phyloP scores from a whole-genome alignment of 805 yeast genomes.

The Ogataea allantospora region DNA sequence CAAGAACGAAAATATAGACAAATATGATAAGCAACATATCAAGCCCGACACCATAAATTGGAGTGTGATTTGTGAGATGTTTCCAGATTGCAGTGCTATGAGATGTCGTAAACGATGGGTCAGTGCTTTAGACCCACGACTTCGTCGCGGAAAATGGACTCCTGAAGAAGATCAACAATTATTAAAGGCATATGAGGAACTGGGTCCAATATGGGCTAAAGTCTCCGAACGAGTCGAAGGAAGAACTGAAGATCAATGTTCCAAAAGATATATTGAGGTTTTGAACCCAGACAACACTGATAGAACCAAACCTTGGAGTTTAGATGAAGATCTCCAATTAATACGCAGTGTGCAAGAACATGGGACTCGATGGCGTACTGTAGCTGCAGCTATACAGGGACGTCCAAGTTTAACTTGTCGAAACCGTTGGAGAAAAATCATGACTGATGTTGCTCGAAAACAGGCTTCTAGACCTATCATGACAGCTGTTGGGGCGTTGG shows the following conservation, averaged over 20 bases:
- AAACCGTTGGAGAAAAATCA: slow-evolving; percentile 87
- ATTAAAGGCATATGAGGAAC: slow-evolving; percentile 57
- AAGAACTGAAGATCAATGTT: slow-evolving; percentile 93
- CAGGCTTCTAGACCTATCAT: slow-evolving; percentile 55
- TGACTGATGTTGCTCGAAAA: slow-evolving; percentile 70
- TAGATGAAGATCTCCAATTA: slow-evolving; percentile 70
- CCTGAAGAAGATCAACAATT: slow-evolving; percentile 70
- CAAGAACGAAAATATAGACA: slow-evolving; percentile 17
- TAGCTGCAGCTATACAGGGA: slow-evolving; percentile 66
- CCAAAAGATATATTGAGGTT: slow-evolving; percentile 86
- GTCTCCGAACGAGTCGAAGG: slow-evolving; percentile 76
- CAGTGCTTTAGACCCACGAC: slow-evolving; percentile 76
- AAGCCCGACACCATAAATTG: slow-evolving; percentile 51
- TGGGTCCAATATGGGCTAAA: slow-evolving; percentile 85
- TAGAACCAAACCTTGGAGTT: slow-evolving; percentile 74
- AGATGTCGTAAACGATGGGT: slow-evolving; percentile 89
- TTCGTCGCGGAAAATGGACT: slow-evolving; percentile 87
- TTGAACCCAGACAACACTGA: slow-evolving; percentile 78
- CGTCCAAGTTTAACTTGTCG: slow-evolving; percentile 89
- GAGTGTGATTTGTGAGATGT: slow-evolving; percentile 54
- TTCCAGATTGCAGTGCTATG: slow-evolving; percentile 60
- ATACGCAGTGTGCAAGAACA: slow-evolving; percentile 64
- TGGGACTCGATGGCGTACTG: slow-evolving; percentile 90
- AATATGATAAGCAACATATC: slow-evolving; percentile 28
- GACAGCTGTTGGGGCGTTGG: slow-evolving; percentile 51